These are phyloP conservation scores for Arthrinium puccinioides DNA, from an alignment of 2,329 filamentous ascomycete genomes.

Conservation along the genomic window DNA sequence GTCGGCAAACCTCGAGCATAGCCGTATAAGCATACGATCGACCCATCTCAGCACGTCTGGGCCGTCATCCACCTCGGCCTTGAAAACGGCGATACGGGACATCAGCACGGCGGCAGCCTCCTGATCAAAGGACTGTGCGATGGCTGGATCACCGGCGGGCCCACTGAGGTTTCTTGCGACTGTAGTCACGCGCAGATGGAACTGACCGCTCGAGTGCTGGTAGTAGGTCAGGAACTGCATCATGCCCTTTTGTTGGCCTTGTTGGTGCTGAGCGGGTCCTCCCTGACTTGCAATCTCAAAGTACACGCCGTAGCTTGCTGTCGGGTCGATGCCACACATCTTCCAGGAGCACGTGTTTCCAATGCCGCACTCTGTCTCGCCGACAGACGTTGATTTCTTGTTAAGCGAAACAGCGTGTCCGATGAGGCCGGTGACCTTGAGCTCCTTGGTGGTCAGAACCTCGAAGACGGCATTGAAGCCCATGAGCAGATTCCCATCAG, in stretches of 20 bases:
- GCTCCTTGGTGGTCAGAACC: constrained; percentile 92
- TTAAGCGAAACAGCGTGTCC: constrained; percentile 94
- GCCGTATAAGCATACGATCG: constrained; percentile 92
- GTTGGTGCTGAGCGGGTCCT: constrained; percentile 75
- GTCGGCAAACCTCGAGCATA: constrained; percentile 95
- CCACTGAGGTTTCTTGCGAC: constrained; percentile 87
- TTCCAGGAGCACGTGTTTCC: constrained; percentile 99
- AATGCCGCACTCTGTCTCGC: constrained; percentile 96
- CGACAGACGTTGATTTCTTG: constrained; percentile 95
- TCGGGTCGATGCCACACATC: constrained; percentile 97
- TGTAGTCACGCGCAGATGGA: constrained; percentile 91
- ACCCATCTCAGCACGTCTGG: constrained; percentile 99
- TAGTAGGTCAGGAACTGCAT: constrained; percentile 99
- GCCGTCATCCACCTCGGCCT: constrained; percentile 95
- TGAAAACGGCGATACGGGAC: constrained; percentile 99
- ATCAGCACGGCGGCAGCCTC: constrained; percentile 96
- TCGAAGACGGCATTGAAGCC: constrained; percentile 96
- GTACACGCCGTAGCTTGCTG: constrained; percentile 89
- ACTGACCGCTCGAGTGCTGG: constrained; percentile 93
- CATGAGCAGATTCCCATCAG: constrained; percentile 90
- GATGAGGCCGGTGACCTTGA: constrained; percentile 96
- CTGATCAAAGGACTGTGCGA: constrained; percentile 96
- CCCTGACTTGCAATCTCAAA: constrained; percentile 96
- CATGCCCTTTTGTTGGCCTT: constrained; percentile 84
- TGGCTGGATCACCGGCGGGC: constrained; percentile 86